Conservation (phyloP, 2,329 filamentous ascomycete genomes). For the Fusarium buxicola region DNA sequence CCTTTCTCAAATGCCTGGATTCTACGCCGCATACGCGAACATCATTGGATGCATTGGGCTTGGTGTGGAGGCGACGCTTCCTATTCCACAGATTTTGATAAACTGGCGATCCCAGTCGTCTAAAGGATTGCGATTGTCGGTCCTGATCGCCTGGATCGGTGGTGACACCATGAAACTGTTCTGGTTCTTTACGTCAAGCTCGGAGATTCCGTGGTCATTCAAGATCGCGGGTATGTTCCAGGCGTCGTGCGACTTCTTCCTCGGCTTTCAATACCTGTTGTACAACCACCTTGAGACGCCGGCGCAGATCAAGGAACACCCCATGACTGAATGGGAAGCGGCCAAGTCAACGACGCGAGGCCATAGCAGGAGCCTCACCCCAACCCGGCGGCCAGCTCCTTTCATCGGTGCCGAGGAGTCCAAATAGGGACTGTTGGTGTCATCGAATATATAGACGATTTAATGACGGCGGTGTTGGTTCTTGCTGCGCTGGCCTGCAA, state of each 20-base stretch:
- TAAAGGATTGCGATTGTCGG: conserved; percentile 80
- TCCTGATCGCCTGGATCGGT: conserved; percentile 81
- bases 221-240: conserved; percentile 87
- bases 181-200: conserved; percentile 80
- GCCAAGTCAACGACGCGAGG: conserved; percentile 42
- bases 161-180: conserved; percentile 91
- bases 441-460: conserved; percentile 25
- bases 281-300: conserved; percentile 67
- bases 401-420: conserved; percentile 51
- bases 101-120: conserved; percentile 77
- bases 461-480: conserved; percentile 29
- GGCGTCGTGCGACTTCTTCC: conserved; percentile 77
- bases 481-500: conserved; percentile 14
- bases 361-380: conserved; percentile 53
- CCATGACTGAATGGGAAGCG: conserved; percentile 51
- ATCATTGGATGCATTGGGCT: conserved; percentile 81
- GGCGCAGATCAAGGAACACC: conserved; percentile 53
- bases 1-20: conserved; percentile 65
- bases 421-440: conserved; percentile 9
- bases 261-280: conserved; percentile 79
- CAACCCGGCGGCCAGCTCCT: conserved; percentile 54
- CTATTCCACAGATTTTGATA: conserved; percentile 80
- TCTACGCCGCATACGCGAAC: conserved; percentile 75
- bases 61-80: conserved; percentile 82
- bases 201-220: conserved; percentile 80